Evolutionary conservation across 1,284 basidiomycete species (phyloP).

Genomic region (Puccinia triticina): DNA sequence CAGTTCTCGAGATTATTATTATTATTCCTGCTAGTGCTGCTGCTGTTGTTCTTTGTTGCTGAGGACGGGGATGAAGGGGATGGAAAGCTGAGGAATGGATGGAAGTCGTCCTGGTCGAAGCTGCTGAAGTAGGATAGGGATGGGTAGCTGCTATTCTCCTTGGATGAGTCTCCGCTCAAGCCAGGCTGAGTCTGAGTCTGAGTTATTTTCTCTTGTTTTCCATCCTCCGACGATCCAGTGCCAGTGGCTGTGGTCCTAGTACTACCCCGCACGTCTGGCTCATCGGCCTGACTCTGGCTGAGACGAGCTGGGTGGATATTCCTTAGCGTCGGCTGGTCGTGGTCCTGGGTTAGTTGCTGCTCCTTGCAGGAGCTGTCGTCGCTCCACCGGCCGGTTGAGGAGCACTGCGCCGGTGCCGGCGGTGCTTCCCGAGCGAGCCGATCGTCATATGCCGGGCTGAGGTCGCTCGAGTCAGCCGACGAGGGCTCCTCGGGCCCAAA

Average conservation of each 20-base stretch:
- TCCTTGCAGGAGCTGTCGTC: neutral
- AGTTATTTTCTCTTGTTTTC: slow-evolving; percentile 4
- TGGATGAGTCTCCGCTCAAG: slow-evolving; percentile 10
- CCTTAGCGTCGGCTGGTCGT: neutral
- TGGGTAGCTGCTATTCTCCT: neutral
- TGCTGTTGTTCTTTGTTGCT: neutral
- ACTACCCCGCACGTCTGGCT: neutral
- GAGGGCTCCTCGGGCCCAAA: slow-evolving; percentile 11
- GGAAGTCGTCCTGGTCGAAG: slow-evolving; percentile 17
- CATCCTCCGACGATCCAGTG: neutral
- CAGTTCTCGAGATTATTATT: slow-evolving; percentile 10
- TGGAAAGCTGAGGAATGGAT: slow-evolving; percentile 1
- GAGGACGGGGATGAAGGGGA: neutral
- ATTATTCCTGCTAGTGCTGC: slow-evolving; percentile 18
- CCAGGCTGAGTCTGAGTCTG: slow-evolving; percentile 27
- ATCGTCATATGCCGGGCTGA: neutral
- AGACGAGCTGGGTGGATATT: slow-evolving; percentile 1
- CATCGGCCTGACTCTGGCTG: neutral
- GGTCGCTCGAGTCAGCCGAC: slow-evolving; percentile 5
- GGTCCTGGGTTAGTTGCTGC: neutral
- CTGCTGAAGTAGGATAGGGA: neutral
- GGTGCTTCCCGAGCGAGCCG: slow-evolving; percentile 16
- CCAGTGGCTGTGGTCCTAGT: neutral
- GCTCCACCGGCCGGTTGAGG: slow-evolving; percentile 8
- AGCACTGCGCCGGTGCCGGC: neutral